Base-by-base conservation (phyloP, 1,284 basidiomycete species). In the Malassezia equina region DNA sequence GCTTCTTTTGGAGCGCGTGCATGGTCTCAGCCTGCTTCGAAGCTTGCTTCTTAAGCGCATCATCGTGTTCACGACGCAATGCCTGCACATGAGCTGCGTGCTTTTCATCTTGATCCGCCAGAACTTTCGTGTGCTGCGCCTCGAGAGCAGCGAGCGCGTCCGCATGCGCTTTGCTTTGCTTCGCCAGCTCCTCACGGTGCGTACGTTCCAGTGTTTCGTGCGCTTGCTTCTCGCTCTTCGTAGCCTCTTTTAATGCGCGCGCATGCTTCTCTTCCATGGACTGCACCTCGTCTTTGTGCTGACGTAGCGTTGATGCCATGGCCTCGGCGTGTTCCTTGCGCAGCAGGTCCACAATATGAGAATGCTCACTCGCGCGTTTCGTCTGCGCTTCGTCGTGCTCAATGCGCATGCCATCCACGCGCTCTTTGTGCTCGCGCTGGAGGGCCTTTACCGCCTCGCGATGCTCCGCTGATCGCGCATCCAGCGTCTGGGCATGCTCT, bases 401-500 rank as follows among this genome's bases (percentile, higher is more conserved):
- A 4, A 33, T 13, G 19, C 32, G 21, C 46, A 34, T 19, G 1
- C 17, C 31, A 15, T 23, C 23, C 12, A 48, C 12, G 15, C 6
- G 32, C 31, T 11, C 6, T 4, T 31, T 7, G 29, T 48, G 46
- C 31, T 34, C 27, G 19, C 53, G 51, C 29, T 59, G 53, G 21
- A 31, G 36, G 2, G 50, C 32, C 4, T 36, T 34, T 3, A 52
- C 21, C 15, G 46, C 55, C 29, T 56, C 47, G 36, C 33, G 24
- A 11, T 49, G 52, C 23, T 49, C 12, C 36, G 19, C 19, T 8
- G 36, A 21, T 11, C 21, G 36, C 36, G 7, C 36, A 7, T 39
- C 36, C 19, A 39, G 19, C 19, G 19, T 39, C 19, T 39, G 36
- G 4, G 36, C 36, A 12, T 39, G 36, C 36, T 19, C 36, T 13